phyloP scores from a whole-genome alignment of 2,329 filamentous ascomycete species.

The Talaromyces sp. region DNA sequence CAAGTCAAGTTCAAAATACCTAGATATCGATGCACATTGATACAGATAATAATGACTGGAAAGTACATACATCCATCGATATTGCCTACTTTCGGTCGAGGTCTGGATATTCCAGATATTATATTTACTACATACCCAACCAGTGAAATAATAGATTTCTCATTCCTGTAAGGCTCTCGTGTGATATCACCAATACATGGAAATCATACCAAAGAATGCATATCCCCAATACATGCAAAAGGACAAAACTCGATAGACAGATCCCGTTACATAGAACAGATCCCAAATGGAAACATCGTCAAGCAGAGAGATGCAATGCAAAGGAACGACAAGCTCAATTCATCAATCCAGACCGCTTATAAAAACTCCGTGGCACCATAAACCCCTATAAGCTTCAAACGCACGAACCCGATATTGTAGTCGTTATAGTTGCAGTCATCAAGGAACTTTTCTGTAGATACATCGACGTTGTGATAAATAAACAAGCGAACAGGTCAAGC shows the following conservation, averaged over 20 bases:
- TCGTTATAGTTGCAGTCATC: constrained; percentile 11
- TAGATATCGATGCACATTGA: no score
- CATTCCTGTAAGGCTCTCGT: not conserved
- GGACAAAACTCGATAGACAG: not conserved
- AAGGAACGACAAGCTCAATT: not conserved
- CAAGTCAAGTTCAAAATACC: no score
- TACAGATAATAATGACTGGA: no score
- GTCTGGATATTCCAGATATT: no score
- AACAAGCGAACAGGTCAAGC: not conserved
- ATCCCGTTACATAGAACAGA: not conserved
- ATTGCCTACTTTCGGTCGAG: not conserved
- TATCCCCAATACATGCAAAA: constrained; percentile 8
- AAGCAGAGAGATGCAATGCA: constrained; percentile 12
- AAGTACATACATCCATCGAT: no score
- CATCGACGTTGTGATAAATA: not conserved
- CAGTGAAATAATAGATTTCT: not conserved
- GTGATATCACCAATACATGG: not conserved
- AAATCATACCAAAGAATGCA: not conserved
- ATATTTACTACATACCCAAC: not conserved
- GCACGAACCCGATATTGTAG: not conserved
- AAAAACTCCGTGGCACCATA: constrained; percentile 7
- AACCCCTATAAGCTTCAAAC: constrained; percentile 2
- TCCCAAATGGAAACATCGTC: constrained; percentile 1
- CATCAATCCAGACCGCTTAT: not conserved
- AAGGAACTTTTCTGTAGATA: constrained; percentile 5